Base-by-base conservation (phyloP, 202 grass and related monocot species). In the Setaria viridis region DNA sequence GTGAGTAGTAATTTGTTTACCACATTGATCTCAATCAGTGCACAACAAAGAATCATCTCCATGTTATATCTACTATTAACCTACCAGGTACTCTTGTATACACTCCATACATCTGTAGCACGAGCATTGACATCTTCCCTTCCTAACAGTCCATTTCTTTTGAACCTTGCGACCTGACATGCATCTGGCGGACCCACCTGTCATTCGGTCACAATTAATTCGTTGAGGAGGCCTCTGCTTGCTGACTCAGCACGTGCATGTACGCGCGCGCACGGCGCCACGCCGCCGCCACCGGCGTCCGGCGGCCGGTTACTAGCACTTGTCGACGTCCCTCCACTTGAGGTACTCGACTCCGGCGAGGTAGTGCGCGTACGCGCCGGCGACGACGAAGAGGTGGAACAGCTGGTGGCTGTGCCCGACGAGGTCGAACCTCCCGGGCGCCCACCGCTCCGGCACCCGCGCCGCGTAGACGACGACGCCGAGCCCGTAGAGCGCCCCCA, bases 331-430 rank as follows among this genome's bases (percentile, higher is more conserved):
- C 84, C 96, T 88, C 96, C 96, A 99, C 71, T 85, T 87, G 51
- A 99, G 93, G 81, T 95, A 99, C 81, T 95, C 93, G 12, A 94
- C 49, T 0, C 76, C 93, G 4, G 88, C 86, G 49, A 92, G 91
- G 82, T 95, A 98, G 76, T 98, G 96, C 2, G 90, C 74, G 43
- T 94, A 95, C 0, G 96, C 96, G 32, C 96, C 96, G 17, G 96
- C 90, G 30, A 98, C 87, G 37, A 98, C 96, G 9, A 98, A 76
- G 48, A 98, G 65, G 50, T 98, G 96, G 85, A 98, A 98, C 55
- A 98, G 75, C 88, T 98, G 96, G 77, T 98, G 96, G 71, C 96
- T 98, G 64, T 98, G 95, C 0, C 95, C 95, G 34, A 95, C 90
- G 20, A 98, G 82, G 62, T 98, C 95, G 32, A 95, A 95, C 74